These are phyloP conservation scores for Solanum hybrid DNA, from an alignment of 305 asterid genomes.

Conservation along the genomic window DNA sequence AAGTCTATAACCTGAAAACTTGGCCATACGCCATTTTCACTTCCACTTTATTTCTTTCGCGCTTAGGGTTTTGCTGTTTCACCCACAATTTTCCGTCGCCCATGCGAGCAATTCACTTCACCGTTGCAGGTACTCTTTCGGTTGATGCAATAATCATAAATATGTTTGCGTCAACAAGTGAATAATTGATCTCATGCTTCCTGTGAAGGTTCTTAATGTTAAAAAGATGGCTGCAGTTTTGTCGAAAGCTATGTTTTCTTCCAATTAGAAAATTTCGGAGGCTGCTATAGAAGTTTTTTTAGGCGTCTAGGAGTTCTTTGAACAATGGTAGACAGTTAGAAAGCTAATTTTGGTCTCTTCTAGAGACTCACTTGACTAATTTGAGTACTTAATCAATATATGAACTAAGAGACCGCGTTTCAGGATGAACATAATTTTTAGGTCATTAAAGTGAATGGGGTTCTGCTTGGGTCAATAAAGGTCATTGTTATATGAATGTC, in stretches of 20 bases:
- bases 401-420: background rate
- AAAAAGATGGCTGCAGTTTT: background rate
- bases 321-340: background rate
- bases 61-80: background rate
- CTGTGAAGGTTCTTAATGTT: background rate
- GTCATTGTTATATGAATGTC: background rate
- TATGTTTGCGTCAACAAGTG: background rate
- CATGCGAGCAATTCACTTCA: background rate
- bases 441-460: background rate
- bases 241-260: background rate
- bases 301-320: background rate
- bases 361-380: background rate
- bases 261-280: background rate
- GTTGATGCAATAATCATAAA: background rate
- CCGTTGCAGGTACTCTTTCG: background rate
- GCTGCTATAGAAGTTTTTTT: background rate
- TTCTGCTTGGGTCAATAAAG: background rate
- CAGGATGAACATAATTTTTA: background rate
- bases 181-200: background rate
- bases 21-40: background rate
- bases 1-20: slow-evolving; percentile 22
- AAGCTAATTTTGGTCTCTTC: background rate
- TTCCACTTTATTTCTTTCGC: background rate
- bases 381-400: background rate
- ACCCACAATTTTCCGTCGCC: background rate